These are phyloP conservation scores for Ceratobasidium theobromae DNA, from an alignment of 1,284 basidiomycete genomes.

Conservation along the genomic window DNA sequence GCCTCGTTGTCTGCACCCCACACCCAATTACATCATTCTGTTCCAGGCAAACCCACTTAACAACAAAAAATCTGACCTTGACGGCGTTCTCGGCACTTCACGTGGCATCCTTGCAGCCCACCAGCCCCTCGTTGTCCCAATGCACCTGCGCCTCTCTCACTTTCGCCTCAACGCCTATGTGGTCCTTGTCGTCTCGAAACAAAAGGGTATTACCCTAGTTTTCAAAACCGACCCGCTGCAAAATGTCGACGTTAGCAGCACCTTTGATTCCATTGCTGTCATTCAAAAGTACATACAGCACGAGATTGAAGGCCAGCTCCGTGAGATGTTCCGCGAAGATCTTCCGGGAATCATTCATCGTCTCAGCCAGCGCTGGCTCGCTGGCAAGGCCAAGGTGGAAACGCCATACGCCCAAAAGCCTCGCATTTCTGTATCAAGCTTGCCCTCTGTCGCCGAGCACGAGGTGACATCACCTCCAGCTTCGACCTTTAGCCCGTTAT, in stretches of 20 bases:
- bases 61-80: constrained; percentile 77
- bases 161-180: constrained; percentile 95
- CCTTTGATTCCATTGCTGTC: constrained; percentile 97
- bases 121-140: constrained; percentile 92
- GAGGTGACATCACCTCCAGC: constrained; percentile 38
- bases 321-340: constrained; percentile 98
- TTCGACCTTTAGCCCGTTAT: constrained; percentile 36
- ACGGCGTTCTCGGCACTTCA: constrained; percentile 71
- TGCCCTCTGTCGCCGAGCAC: constrained; percentile 38
- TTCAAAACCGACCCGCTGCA: constrained; percentile 99
- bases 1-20: constrained; percentile 37
- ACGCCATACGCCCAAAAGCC: constrained; percentile 67
- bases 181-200: constrained; percentile 94
- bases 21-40: constrained; percentile 41
- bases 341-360: constrained; percentile 96
- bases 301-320: constrained; percentile 95
- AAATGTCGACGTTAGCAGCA: constrained; percentile 95
- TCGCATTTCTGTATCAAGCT: constrained; percentile 43
- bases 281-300: constrained; percentile 96
- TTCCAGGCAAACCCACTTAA: constrained; percentile 90
- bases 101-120: constrained; percentile 88
- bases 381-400: constrained; percentile 69
- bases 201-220: constrained; percentile 97
- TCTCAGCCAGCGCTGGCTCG: constrained; percentile 92
- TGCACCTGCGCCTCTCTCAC: constrained; percentile 94